Percentiles rank a stretch among this genome's conserved stretches.
These are phyloP conservation scores for Vachellia collinsii DNA, from an alignment of 306 rosid genomes.

Conservation along the genomic window DNA sequence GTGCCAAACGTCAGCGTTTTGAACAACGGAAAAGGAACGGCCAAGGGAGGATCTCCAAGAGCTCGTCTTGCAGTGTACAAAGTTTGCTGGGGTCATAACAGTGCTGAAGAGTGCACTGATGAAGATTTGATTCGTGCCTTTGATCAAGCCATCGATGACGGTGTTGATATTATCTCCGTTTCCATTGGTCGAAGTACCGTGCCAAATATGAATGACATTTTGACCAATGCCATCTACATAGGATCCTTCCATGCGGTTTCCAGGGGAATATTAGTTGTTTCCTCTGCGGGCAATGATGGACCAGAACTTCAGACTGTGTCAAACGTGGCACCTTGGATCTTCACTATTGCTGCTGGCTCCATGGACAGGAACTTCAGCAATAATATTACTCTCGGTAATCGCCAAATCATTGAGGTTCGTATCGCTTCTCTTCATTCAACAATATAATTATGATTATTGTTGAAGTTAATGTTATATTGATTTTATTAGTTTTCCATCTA, in stretches of 20 bases:
- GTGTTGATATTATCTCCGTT: neutral
- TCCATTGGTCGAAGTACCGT: neutral
- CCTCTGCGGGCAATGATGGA: neutral
- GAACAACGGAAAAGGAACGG: neutral
- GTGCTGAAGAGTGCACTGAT: neutral
- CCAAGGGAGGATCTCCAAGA: neutral
- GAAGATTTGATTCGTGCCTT: neutral
- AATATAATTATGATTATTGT: too few species aligned
- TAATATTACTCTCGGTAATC: neutral
- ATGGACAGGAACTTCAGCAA: neutral
- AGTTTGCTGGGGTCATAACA: neutral
- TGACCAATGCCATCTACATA: neutral
- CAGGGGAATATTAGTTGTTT: neutral
- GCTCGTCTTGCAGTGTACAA: constrained; percentile 3
- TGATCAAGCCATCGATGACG: neutral
- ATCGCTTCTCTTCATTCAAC: neutral
- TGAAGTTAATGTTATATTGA: too few species aligned
- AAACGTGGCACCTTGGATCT: neutral
- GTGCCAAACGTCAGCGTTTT: neutral
- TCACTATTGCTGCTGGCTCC: neutral
- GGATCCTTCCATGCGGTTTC: neutral
- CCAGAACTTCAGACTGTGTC: neutral
- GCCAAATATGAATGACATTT: neutral
- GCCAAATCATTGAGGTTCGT: neutral
- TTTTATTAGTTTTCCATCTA: too few species aligned